Conservation (phyloP, 768 basidiomycete genomes). For the Lepiota venenata region DNA sequence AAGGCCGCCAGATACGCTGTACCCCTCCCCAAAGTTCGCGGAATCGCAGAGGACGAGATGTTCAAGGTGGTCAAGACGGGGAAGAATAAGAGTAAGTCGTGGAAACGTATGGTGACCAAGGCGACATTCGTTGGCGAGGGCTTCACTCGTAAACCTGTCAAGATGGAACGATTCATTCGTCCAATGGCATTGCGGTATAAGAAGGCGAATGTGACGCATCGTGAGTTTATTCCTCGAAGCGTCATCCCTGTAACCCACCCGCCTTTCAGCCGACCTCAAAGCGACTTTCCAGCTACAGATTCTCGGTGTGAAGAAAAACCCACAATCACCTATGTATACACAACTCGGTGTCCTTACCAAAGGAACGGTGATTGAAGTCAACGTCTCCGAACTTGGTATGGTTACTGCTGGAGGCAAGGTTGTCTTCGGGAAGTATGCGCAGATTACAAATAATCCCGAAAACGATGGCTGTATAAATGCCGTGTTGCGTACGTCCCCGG, state of each 20-base stretch:
- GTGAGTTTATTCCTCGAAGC: constrained; percentile 41
- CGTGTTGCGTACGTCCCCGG: constrained; percentile 67
- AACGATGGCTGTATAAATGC: constrained; percentile 97
- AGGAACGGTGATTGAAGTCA: constrained; percentile 97
- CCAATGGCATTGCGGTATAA: constrained; percentile 98
- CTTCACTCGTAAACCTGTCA: constrained; percentile 97
- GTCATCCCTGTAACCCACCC: not conserved
- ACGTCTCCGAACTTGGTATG: constrained; percentile 97
- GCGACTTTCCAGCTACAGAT: constrained; percentile 99
- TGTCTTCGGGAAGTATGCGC: constrained; percentile 91
- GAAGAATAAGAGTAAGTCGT: constrained; percentile 92
- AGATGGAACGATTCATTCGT: constrained; percentile 96
- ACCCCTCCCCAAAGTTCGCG: constrained; percentile 93
- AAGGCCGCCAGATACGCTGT: constrained; percentile 98
- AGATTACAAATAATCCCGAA: constrained; percentile 93
- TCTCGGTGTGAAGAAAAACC: constrained; percentile 98
- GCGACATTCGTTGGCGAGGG: constrained; percentile 98
- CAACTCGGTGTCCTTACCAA: constrained; percentile 97
- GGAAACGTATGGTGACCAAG: constrained; percentile 99
- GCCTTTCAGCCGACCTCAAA: constrained; percentile 81
- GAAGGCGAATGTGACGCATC: constrained; percentile 99
- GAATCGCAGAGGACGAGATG: constrained; percentile 99
- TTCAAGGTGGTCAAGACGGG: constrained; percentile 99
- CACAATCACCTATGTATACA: constrained; percentile 97
- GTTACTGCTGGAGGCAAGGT: constrained; percentile 97